Percentiles rank a stretch among this genome's conserved stretches.
phyloP scores from a whole-genome alignment of 371 early-diverging fungal species.

The Mortierella sp. region DNA sequence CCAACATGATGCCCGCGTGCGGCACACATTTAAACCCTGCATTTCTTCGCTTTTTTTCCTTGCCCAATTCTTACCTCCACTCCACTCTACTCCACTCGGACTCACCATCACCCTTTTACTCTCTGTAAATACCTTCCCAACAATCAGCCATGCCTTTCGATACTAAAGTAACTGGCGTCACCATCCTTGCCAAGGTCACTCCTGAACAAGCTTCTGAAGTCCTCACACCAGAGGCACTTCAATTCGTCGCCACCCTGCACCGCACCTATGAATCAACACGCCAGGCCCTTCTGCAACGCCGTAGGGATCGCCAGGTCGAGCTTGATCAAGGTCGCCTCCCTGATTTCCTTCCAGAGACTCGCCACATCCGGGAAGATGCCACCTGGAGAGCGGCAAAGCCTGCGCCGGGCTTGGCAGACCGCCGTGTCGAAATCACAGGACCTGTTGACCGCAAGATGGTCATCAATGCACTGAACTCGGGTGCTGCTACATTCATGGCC shows the following conservation, averaged over 20 bases:
- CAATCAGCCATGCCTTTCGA: slow-evolving; percentile 28
- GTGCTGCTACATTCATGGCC: slow-evolving; percentile 93
- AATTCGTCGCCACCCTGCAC: slow-evolving; percentile 85
- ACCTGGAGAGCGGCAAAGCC: slow-evolving; percentile 90
- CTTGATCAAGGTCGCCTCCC: slow-evolving; percentile 83
- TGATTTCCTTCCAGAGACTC: slow-evolving; percentile 92
- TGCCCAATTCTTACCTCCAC: neutral
- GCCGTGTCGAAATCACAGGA: slow-evolving; percentile 97
- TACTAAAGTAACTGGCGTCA: slow-evolving; percentile 64
- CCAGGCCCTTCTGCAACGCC: slow-evolving; percentile 75
- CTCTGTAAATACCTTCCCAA: neutral
- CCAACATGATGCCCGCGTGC: too few relatives aligned
- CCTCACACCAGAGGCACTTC: slow-evolving; percentile 79
- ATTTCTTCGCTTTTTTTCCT: neutral
- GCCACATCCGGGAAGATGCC: slow-evolving; percentile 84
- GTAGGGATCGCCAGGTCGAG: slow-evolving; percentile 76
- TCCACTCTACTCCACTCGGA: neutral
- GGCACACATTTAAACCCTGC: too few relatives aligned
- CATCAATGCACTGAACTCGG: slow-evolving; percentile 95
- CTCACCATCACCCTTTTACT: neutral
- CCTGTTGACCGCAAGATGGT: slow-evolving; percentile 98
- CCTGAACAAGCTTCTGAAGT: slow-evolving; percentile 66
- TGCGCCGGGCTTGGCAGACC: slow-evolving; percentile 90
- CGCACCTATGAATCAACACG: slow-evolving; percentile 87
- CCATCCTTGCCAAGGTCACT: slow-evolving; percentile 69